A percentile compares a stretch with the other conserved stretches of the same genome.
Evolutionary conservation across 2,329 filamentous ascomycete species (phyloP).

Genomic region (Periglandula ipomoeae): DNA sequence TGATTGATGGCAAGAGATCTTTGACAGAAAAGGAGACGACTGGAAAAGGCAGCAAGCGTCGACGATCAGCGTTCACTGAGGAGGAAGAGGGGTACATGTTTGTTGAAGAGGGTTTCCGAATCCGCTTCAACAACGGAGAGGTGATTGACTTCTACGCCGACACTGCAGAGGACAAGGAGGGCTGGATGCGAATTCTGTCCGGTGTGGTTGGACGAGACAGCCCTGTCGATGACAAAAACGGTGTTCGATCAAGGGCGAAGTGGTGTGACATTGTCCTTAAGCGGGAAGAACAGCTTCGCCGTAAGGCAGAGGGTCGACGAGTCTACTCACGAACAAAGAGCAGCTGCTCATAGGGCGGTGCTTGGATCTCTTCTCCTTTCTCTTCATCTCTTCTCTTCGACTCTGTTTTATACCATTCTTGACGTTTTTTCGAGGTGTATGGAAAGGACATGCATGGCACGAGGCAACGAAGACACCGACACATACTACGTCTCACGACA

Average conservation of each 20-base stretch:
- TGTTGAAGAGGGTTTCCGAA: constrained; percentile 96
- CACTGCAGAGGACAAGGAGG: constrained; percentile 75
- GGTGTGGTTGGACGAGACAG: constrained; percentile 55
- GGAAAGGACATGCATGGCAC: constrained; percentile 3
- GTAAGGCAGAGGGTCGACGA: constrained; percentile 41
- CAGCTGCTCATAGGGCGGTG: constrained; percentile 31
- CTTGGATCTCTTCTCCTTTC: background rate
- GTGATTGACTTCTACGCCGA: constrained; percentile 98
- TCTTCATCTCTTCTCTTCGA: background rate
- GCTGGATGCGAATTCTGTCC: constrained; percentile 83
- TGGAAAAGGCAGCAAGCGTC: constrained; percentile 66
- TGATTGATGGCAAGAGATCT: constrained; percentile 84
- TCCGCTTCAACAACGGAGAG: constrained; percentile 96
- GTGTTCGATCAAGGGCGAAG: constrained; percentile 40
- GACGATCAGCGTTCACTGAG: constrained; percentile 92
- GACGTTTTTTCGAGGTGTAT: too few relatives aligned
- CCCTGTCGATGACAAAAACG: constrained; percentile 33
- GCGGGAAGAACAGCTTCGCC: constrained; percentile 50
- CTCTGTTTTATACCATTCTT: background rate
- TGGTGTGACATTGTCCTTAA: constrained; percentile 62
- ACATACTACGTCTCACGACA: background rate
- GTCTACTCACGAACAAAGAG: constrained; percentile 51
- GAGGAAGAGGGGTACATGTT: constrained; percentile 99
- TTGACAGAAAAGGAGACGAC: constrained; percentile 77
- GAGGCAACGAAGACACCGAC: constrained; percentile 2